Conservation (phyloP, 139 green algal species). For the Micractinium sp. region DNA sequence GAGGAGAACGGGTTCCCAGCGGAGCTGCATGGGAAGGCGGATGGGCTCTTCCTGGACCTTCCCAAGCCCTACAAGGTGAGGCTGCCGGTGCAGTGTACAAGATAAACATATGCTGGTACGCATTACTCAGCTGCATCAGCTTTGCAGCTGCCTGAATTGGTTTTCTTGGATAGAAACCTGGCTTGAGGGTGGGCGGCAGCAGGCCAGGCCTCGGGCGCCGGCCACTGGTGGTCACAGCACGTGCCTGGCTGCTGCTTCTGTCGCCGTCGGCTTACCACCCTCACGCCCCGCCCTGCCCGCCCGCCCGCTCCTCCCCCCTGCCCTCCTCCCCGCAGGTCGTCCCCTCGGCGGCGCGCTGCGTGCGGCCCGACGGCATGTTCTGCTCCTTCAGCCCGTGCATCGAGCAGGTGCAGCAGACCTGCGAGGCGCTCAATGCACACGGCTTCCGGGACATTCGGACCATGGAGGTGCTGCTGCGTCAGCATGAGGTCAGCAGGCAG, state of each 20-base stretch:
- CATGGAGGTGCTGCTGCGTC: conserved; percentile 86
- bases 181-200: too few relatives aligned
- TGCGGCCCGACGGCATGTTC: conserved; percentile 80
- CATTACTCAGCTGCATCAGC: too few relatives aligned
- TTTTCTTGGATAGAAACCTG: too few relatives aligned
- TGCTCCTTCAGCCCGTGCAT: conserved; percentile 99
- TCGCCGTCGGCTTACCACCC: too few relatives aligned
- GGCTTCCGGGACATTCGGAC: conserved; percentile 80
- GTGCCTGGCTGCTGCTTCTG: too few relatives aligned
- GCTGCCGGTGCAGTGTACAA: background rate
- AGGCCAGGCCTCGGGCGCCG: too few relatives aligned
- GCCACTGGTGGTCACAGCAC: too few relatives aligned
- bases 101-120: background rate
- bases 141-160: too few relatives aligned
- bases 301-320: too few relatives aligned
- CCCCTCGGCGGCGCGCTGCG: conserved; percentile 63
- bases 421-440: conserved; percentile 60
- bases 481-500: conserved; percentile 74
- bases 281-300: too few relatives aligned
- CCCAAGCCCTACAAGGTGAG: conserved; percentile 87
- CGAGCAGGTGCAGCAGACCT: conserved; percentile 85
- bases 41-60: conserved; percentile 95
- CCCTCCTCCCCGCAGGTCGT: conserved; percentile 56
- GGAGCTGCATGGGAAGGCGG: conserved; percentile 50
- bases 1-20: conserved; percentile 88